Conservation (phyloP, 192 early-diverging fungal genomes). For the Jimgerdemannia lactiflua region DNA sequence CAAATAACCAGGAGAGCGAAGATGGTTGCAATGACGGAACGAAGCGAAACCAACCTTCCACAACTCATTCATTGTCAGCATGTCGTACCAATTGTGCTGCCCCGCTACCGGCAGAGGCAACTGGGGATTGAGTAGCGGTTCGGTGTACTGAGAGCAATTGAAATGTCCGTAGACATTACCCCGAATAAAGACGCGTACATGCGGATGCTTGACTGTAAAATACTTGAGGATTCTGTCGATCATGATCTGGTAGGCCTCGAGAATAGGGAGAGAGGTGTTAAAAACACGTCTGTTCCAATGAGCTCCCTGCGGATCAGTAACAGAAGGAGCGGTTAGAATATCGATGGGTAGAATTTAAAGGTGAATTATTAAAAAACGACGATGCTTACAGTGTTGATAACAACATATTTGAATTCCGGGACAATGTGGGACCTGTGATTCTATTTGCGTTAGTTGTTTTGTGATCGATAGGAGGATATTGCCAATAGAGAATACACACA, state of each 20-base stretch:
- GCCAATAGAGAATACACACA: no score
- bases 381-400: conserved; percentile 30
- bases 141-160: conserved; percentile 24
- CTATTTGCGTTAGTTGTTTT: no score
- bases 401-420: conserved; percentile 23
- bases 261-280: no score
- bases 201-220: conserved; percentile 8
- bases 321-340: not conserved
- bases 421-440: conserved; percentile 25
- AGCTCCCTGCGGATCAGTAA: conserved; percentile 8
- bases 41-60: conserved; percentile 17
- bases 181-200: conserved; percentile 28
- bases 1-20: no score
- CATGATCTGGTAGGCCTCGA: no score
- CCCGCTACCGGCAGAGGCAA: conserved; percentile 19
- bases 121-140: conserved; percentile 9
- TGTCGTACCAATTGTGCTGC: conserved; percentile 34
- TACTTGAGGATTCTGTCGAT: no score
- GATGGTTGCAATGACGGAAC: not conserved
- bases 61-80: conserved; percentile 30
- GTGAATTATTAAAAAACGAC: not conserved
- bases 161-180: conserved; percentile 29
- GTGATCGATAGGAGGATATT: no score
- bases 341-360: no score
- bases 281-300: conserved; percentile 28